Percentiles rank a stretch among this genome's conserved stretches.
Evolutionary conservation across 768 basidiomycete genomes (phyloP).

Genomic region (Lactifluus volemus): DNA sequence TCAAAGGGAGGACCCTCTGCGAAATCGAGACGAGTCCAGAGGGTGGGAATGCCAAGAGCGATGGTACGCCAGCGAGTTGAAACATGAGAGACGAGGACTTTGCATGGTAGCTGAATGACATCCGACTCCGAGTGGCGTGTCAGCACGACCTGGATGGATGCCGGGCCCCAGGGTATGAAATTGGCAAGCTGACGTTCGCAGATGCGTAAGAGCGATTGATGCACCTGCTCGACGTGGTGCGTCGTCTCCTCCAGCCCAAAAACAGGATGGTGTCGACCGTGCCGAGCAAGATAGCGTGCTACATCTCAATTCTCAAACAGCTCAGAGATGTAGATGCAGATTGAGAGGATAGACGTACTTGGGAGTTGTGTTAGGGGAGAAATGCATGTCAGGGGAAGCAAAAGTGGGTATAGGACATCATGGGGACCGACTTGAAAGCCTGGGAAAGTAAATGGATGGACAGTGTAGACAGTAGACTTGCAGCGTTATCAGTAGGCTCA

Average conservation of each 20-base stretch:
- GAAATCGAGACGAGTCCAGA: slow-evolving; percentile 48
- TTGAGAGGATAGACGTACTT: no score
- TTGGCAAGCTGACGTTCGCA: slow-evolving; percentile 94
- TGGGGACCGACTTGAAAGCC: no score
- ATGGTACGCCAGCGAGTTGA: slow-evolving; percentile 51
- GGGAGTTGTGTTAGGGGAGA: no score
- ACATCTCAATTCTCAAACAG: slow-evolving; percentile 98
- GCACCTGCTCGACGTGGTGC: slow-evolving; percentile 99
- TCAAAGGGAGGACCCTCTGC: slow-evolving; percentile 35
- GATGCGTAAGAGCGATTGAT: slow-evolving; percentile 94
- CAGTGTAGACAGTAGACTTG: no score
- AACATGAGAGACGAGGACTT: slow-evolving; percentile 51
- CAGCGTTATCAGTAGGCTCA: no score
- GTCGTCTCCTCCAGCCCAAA: slow-evolving; percentile 92
- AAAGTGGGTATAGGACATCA: neutral
- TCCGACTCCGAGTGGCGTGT: slow-evolving; percentile 59
- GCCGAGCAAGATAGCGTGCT: slow-evolving; percentile 88
- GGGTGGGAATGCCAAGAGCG: slow-evolving; percentile 42
- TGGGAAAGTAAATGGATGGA: no score
- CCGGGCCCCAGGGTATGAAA: slow-evolving; percentile 99
- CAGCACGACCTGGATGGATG: slow-evolving; percentile 94
- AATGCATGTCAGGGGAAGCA: no score
- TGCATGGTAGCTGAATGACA: slow-evolving; percentile 29
- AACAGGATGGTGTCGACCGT: slow-evolving; percentile 96
- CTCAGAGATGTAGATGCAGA: no score